Base-by-base conservation (phyloP, 1,139 yeast species). In the Diutina pseudorugosa region DNA sequence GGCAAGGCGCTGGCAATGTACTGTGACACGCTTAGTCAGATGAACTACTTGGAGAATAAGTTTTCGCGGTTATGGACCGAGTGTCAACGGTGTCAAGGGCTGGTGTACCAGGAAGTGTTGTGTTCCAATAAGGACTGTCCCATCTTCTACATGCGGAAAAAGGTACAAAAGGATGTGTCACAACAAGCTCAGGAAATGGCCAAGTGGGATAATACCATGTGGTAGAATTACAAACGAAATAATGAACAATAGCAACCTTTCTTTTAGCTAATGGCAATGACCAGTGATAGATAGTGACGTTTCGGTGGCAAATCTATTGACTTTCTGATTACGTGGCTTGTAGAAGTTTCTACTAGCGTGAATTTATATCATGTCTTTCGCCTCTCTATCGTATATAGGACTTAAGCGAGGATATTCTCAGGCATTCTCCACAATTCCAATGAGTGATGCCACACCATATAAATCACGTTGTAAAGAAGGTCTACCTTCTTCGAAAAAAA, bases 81-180 rank as follows among this genome's bases (percentile, higher is more conserved):
- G 64, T 94, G 99, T 65, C 99, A 94, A 69, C 75, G 98, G 58
- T 94, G 98, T 66, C 98, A 94, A 61, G 98, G 98, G 0, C 87
- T 95, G 21, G 71, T 94, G 55, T 97, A 93, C 62, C 97, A 90
- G 66, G 98, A 93, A 61, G 98, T 94, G 7, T 72, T 93, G 45
- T 94, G 99, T 65, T 85, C 96, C 0, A 89, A 93, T 60, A 90
- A 90, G 60, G 98, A 93, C 67, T 94, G 99, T 69, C 97, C 98
- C 1, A 93, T 94, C 42, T 94, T 93, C 62, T 94, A 93, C 66
- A 93, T 94, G 98, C 77, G 99, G 62, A 91, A 85, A 65, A 91
- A 93, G 65, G 95, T 91, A 2, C 96, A 88, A 64, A 91, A 90
- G 65, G 98, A 91, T 64, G 80, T 87, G 11, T 72, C 75, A 54